Percentiles rank a stretch among this genome's conserved stretches.
These are phyloP conservation scores for Suillus plorans DNA, from an alignment of 768 basidiomycete species.

Conservation along the genomic window DNA sequence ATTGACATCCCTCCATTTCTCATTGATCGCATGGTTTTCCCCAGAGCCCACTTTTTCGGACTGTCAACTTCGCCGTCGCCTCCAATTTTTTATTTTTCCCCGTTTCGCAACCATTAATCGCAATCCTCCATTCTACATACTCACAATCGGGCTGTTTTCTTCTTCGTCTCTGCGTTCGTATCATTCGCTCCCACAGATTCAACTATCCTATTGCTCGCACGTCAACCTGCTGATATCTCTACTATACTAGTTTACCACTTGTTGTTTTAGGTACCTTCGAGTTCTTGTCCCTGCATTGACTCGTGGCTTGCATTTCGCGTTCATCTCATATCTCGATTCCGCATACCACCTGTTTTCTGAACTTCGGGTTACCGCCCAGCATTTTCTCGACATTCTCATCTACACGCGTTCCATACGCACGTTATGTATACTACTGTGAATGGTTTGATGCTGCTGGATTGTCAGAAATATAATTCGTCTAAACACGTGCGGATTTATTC, in stretches of 20 bases:
- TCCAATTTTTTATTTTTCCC: conserved; percentile 29
- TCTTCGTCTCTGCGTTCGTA: conserved; percentile 18
- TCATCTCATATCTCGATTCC: conserved; percentile 11
- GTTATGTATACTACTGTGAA: conserved; percentile 16
- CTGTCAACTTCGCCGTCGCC: conserved; percentile 16
- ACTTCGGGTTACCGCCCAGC: conserved; percentile 11
- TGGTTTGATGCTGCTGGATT: conserved; percentile 14
- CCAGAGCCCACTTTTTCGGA: conserved; percentile 14
- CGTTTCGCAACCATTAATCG: conserved; percentile 30
- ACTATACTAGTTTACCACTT: conserved; percentile 32
- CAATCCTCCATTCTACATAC: conserved; percentile 22
- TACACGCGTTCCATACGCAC: conserved; percentile 7
- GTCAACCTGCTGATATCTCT: conserved; percentile 32
- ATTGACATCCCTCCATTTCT: conserved; percentile 30
- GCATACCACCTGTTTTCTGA: conserved; percentile 15
- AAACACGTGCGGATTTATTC: not conserved
- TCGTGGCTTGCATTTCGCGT: conserved; percentile 7
- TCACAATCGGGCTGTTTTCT: conserved; percentile 14
- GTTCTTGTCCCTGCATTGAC: conserved; percentile 10
- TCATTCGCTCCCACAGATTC: conserved; percentile 17
- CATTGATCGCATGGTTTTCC: conserved; percentile 31
- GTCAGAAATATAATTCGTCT: conserved; percentile 11
- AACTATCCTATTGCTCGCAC: conserved; percentile 28
- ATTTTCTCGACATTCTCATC: conserved; percentile 9
- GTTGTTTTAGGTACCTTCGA: conserved; percentile 10